Evolutionary conservation across 106 monocot species (phyloP).

Genomic region (Dactylorhiza incarnata): DNA sequence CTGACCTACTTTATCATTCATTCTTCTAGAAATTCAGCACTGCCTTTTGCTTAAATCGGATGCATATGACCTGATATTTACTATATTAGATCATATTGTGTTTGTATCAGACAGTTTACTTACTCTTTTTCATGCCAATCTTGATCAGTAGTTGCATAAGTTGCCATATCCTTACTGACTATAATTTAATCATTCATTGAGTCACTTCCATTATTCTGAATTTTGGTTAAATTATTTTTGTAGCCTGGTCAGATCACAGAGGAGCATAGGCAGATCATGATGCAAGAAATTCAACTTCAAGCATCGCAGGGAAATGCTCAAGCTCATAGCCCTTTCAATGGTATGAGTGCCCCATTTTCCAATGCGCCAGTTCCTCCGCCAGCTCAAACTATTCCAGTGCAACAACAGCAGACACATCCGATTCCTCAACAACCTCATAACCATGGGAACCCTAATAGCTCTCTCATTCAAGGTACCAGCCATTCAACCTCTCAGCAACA

Average conservation of each 20-base stretch:
- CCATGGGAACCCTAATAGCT: slow-evolving; percentile 40
- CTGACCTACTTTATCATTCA: too few species aligned
- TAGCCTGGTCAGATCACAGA: slow-evolving; percentile 67
- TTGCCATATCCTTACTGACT: not conserved
- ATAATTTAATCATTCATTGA: not conserved
- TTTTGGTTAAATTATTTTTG: not conserved
- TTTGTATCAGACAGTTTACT: not conserved
- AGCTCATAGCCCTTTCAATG: slow-evolving; percentile 32
- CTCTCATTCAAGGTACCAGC: slow-evolving; percentile 47
- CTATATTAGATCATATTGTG: not conserved
- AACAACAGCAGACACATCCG: slow-evolving; percentile 46
- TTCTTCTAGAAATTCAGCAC: too few species aligned
- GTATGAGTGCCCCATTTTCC: slow-evolving; percentile 37
- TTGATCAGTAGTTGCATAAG: not conserved
- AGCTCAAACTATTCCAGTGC: slow-evolving; percentile 43
- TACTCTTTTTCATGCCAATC: not conserved
- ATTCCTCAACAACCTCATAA: slow-evolving; percentile 28
- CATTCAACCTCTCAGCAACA: slow-evolving; percentile 53
- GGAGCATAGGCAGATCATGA: slow-evolving; percentile 74
- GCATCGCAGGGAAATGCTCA: slow-evolving; percentile 50
- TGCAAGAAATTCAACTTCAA: slow-evolving; percentile 78
- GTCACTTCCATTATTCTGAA: not conserved
- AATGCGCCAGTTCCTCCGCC: slow-evolving; percentile 25
- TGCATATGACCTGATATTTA: not conserved
- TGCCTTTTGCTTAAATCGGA: not conserved